Evolutionary conservation across 805 yeast species (phyloP), one percentile per base, ranked within the genome.

Genomic region (Wickerhamomyces alni): DNA sequence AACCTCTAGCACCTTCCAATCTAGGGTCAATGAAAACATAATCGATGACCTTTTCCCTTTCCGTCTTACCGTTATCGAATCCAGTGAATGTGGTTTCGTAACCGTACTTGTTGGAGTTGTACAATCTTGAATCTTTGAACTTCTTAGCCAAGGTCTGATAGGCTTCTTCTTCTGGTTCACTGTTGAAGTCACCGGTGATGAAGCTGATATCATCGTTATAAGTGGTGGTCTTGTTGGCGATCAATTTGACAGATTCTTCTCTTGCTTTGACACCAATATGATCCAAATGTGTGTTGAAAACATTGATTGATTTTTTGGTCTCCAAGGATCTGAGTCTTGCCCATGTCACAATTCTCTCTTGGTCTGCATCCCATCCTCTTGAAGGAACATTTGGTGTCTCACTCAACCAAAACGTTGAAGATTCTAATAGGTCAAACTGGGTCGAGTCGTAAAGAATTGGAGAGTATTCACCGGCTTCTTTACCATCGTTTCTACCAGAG

Each of bases 141-240:
- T 63, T 58, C 11, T 62, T 51, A 11, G 51, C 41, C 4, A 61
- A 47, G 28, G 75, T 62, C 42, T 66, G 64, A 55, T 75, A 61
- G 0, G 66, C 64, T 9, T 55, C 62, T 15, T 69, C 72, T n/a
- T 55, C 46, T 1, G 72, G 67, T 38, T 65, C 61, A 28, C 79
- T 68, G 50, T 79, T 79, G 59, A 79, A 72, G 51, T 77, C 82
- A 3, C 83, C 83, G 13, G 67, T 58, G n/a, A 77, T 58, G 36
- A 74, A 59, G 2, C 69, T 65, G 2, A 70, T 66, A 17, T 59
- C 62, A 62, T 44, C 67, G 18, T 46, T 44, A 33, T 43, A 61
- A 9, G 50, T 52, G 18, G 51, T 54, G 1, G 54, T 50, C 38
- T 66, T 70, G 39, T 68, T 61, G 12, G 65, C 60, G 33, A 71